phyloP scores from a whole-genome alignment of 768 basidiomycete genomes.

The Suillus decipiens region DNA sequence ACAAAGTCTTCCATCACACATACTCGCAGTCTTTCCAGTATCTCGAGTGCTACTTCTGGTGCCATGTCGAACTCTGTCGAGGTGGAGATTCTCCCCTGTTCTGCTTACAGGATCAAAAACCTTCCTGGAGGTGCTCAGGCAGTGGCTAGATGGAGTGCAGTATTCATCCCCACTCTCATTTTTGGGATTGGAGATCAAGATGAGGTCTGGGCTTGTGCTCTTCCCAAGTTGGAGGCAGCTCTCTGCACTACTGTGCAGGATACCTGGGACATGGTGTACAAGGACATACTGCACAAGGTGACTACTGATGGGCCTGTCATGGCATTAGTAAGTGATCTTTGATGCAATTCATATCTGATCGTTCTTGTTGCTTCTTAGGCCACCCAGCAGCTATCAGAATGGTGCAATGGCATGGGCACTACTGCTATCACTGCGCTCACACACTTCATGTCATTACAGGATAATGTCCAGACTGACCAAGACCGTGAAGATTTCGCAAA shows the following conservation, averaged over 20 bases:
- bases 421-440: constrained; percentile 11
- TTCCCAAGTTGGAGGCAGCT: no score
- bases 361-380: constrained; percentile 1
- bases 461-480: not conserved
- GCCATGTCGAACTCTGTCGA: no score
- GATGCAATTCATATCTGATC: constrained; percentile 8
- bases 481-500: not conserved
- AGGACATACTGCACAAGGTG: constrained; percentile 8
- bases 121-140: no score
- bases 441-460: constrained; percentile 4
- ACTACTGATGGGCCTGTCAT: constrained; percentile 7
- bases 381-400: constrained; percentile 10
- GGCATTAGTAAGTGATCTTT: no score
- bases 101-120: no score
- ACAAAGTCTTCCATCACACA: no score
- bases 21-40: no score
- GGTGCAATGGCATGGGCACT: constrained; percentile 13
- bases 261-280: constrained; percentile 10
- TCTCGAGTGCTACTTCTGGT: no score
- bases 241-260: no score
- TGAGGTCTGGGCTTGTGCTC: not conserved
- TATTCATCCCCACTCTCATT: not conserved
- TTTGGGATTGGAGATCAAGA: not conserved
- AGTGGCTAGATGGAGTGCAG: no score
- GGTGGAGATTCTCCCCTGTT: no score